phyloP scores from a whole-genome alignment of 495 filamentous ascomycete genomes.

The Glonium stellatum region DNA sequence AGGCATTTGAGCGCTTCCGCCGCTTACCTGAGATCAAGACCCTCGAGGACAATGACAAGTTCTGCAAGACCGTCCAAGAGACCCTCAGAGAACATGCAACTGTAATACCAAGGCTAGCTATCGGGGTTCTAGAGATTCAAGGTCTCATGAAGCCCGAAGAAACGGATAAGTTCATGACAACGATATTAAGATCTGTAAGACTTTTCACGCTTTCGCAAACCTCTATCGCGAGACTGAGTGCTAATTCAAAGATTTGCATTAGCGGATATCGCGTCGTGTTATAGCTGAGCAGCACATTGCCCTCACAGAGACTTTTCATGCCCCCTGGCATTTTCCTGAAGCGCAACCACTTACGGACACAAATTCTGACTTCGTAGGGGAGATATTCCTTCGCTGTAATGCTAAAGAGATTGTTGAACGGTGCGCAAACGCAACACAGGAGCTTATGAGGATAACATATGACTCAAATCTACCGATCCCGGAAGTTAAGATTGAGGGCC shows the following conservation, averaged over 20 bases:
- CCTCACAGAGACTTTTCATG: conserved; percentile 92
- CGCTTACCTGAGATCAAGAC: conserved; percentile 75
- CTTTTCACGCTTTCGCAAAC: not conserved
- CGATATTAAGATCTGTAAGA: conserved; percentile 76
- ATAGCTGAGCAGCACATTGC: conserved; percentile 97
- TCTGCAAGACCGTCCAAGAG: conserved; percentile 72
- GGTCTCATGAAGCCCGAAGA: conserved; percentile 68
- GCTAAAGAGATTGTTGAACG: conserved; percentile 81
- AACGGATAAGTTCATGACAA: conserved; percentile 93
- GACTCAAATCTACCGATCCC: conserved; percentile 63
- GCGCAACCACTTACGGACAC: conserved; percentile 56
- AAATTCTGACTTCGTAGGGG: conserved; percentile 83
- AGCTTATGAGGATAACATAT: conserved; percentile 64
- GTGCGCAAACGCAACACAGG: conserved; percentile 65
- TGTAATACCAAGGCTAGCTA: conserved; percentile 88
- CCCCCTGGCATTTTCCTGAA: conserved; percentile 83
- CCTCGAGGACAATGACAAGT: conserved; percentile 82
- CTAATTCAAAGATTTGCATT: conserved; percentile 3
- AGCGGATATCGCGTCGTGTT: conserved; percentile 90
- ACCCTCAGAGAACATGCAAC: conserved; percentile 82
- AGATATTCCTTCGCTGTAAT: conserved; percentile 91
- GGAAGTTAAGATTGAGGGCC: conserved; percentile 76
- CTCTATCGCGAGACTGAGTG: not conserved
- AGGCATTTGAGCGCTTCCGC: conserved; percentile 84
- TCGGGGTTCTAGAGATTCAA: conserved; percentile 84